These are phyloP conservation scores for Auricularia heimuer DNA, from an alignment of 768 basidiomycete genomes.

Conservation along the genomic window DNA sequence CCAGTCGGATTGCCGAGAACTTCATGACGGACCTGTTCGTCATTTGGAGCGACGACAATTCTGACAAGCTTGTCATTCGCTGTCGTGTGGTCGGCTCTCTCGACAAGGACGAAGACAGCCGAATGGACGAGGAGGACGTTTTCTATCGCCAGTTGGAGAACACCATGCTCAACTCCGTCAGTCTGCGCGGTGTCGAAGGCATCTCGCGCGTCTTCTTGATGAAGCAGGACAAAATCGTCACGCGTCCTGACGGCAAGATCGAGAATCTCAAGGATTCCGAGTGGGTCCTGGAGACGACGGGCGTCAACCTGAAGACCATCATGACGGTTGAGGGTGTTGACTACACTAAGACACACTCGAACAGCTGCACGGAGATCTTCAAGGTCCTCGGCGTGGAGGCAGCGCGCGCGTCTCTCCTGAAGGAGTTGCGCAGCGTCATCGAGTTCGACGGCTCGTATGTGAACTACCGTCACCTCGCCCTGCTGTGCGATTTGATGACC, in stretches of 20 bases:
- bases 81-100: slow-evolving; percentile 82
- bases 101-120: slow-evolving; percentile 76
- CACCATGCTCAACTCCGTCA: slow-evolving; percentile 93
- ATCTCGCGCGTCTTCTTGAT: slow-evolving; percentile 92
- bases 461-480: slow-evolving; percentile 92
- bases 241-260: slow-evolving; percentile 57
- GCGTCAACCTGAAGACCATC: slow-evolving; percentile 89
- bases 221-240: slow-evolving; percentile 68
- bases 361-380: slow-evolving; percentile 93
- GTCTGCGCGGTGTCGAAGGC: slow-evolving; percentile 82
- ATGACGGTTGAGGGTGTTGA: slow-evolving; percentile 95
- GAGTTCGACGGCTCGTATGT: slow-evolving; percentile 99
- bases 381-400: slow-evolving; percentile 95
- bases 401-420: slow-evolving; percentile 87
- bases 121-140: slow-evolving; percentile 79
- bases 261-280: slow-evolving; percentile 54
- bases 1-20: slow-evolving; percentile 83
- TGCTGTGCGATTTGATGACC: slow-evolving; percentile 98
- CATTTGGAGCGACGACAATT: slow-evolving; percentile 98
- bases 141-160: slow-evolving; percentile 95
- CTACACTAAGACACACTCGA: slow-evolving; percentile 86
- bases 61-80: slow-evolving; percentile 93
- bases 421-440: slow-evolving; percentile 89
- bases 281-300: slow-evolving; percentile 97
- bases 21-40: slow-evolving; percentile 96